phyloP scores from a whole-genome alignment of 352 stramenopile genomes.

The Globisporangium cederbergense region DNA sequence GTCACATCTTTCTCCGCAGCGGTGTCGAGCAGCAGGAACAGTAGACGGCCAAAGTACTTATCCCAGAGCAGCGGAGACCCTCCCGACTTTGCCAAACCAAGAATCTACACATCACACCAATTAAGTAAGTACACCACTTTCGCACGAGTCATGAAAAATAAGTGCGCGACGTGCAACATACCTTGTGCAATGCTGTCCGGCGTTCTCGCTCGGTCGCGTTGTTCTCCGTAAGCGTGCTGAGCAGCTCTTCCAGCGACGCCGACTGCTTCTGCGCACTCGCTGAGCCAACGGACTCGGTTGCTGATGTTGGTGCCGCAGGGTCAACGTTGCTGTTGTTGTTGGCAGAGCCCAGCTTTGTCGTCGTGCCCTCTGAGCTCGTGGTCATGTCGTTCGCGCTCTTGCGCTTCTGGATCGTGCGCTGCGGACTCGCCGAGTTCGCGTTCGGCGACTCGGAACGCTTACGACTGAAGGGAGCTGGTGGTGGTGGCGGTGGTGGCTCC shows the following conservation, averaged over 20 bases:
- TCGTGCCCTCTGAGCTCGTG: background rate
- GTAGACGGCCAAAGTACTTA: constrained; percentile 35
- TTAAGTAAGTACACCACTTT: background rate
- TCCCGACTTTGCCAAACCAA: constrained; percentile 24
- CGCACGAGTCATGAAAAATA: background rate
- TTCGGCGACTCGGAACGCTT: constrained; percentile 52
- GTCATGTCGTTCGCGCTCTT: constrained; percentile 27
- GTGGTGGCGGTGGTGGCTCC: constrained; percentile 23
- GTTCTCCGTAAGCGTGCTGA: constrained; percentile 43
- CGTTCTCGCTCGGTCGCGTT: constrained; percentile 38
- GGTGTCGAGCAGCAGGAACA: constrained; percentile 43
- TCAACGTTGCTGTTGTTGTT: background rate
- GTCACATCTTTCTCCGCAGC: constrained; percentile 42
- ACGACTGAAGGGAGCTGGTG: constrained; percentile 34
- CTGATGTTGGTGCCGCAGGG: background rate
- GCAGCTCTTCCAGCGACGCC: constrained; percentile 35
- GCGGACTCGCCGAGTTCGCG: constrained; percentile 29
- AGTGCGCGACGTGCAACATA: constrained; percentile 14
- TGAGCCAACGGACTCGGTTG: background rate
- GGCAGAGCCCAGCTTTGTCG: background rate
- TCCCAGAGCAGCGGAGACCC: constrained; percentile 33
- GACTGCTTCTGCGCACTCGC: constrained; percentile 16
- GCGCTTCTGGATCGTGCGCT: constrained; percentile 41
- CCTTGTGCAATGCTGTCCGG: constrained; percentile 46
- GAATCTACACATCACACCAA: constrained; percentile 24